Conservation (phyloP, 2,329 filamentous ascomycete genomes). For the Alternaria incomplexa region DNA sequence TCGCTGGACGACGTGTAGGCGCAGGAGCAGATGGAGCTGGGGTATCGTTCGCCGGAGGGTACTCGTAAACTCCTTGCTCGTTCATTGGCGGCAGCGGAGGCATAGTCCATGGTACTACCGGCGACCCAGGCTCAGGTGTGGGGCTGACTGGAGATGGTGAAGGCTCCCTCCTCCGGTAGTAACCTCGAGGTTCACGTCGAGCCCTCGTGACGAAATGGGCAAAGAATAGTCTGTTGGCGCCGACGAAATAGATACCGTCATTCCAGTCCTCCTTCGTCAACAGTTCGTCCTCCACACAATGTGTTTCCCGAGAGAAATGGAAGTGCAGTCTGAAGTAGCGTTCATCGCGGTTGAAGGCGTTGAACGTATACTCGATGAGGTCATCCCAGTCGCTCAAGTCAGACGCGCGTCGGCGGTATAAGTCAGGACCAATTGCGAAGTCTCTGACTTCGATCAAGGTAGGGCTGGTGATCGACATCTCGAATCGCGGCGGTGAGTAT, state of each 20-base stretch:
- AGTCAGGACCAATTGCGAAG: neutral
- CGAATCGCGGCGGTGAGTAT: neutral
- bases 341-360: neutral
- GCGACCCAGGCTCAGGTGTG: neutral
- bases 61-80: neutral
- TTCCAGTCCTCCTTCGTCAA: neutral
- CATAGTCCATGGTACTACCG: neutral
- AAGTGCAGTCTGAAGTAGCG: neutral
- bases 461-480: neutral
- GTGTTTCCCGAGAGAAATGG: neutral
- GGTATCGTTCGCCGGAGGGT: neutral
- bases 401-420: neutral
- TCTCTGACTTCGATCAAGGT: conserved; percentile 4
- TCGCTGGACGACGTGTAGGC: neutral
- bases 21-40: neutral
- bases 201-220: neutral
- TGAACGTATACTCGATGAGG: neutral
- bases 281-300: neutral
- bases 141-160: neutral
- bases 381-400: neutral
- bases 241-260: neutral
- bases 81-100: neutral
- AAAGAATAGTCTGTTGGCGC: neutral
- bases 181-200: neutral
- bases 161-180: neutral